Evolutionary conservation across 225 moss, liverwort and hornwort species (phyloP), one percentile per base, ranked within the genome.

Genomic region (Sphagnum tenellum): DNA sequence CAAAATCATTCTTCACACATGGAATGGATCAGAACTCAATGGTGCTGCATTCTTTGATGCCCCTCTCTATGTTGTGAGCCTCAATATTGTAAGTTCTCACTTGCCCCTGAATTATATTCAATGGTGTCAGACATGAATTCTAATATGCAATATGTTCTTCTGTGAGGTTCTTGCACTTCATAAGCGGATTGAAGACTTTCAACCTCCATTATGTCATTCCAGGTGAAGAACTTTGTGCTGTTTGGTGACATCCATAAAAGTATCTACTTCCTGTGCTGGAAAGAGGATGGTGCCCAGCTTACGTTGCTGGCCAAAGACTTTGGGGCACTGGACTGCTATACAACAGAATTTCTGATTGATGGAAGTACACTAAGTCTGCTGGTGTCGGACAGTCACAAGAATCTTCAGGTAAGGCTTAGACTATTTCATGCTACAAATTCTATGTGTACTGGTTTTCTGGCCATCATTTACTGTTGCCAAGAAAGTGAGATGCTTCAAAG

Each of bases 181-280:
- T 62, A 49, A 7, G 8, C 49, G 48, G 10, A 2, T 50, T 52
- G 47, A 29, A 29, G 29, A 29, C 29, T 29, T 29, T 29, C 29
- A 29, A 29, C 29, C 29, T 29, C 29, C 29, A 29, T 52, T 52
- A 6, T 52, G 65, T 51, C 53, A 68, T 54, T 55, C 46, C 74
- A 86, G 86, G 86, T 98, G 9, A 98, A 98, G 57, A 98, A 93
- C 68, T 98, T 98, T 74, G 93, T 98, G 71, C 72, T 98, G 61
- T 98, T 98, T 86, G 98, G 93, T 74, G 98, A 98, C 75, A 86
- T 93, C 76, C 98, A 98, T 68, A 98, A 98, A 78, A 98, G 98
- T 74, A 88, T 98, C 57, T 98, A 90, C 74, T 98, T 98, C 75
- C 73, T 98, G 75, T 89, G 87, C 71, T 98, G 98, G 98, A 93